Percentiles rank a stretch among this genome's conserved stretches.
phyloP scores from a whole-genome alignment of 352 stramenopile species.

The Phytophthora litchii region DNA sequence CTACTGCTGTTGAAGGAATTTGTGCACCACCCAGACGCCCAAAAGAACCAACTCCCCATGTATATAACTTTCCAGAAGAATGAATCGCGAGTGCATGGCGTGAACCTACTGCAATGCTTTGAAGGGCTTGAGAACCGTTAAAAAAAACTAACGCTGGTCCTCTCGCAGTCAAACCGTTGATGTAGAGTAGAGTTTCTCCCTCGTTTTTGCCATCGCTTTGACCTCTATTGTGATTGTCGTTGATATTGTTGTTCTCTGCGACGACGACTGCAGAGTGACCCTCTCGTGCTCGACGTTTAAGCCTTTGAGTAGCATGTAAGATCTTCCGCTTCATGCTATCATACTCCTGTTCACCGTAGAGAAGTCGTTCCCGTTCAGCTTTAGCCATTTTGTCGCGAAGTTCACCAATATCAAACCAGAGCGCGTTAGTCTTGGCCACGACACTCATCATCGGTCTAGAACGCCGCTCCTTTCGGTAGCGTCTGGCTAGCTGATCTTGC shows the following conservation, averaged over 20 bases:
- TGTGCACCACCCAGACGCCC: constrained; percentile 57
- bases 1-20: constrained; percentile 1
- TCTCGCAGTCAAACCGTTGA: constrained; percentile 62
- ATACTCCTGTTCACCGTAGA: constrained; percentile 52
- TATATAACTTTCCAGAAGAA: constrained; percentile 65
- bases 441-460: constrained; percentile 45
- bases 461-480: constrained; percentile 55
- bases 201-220: not conserved
- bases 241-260: constrained; percentile 9
- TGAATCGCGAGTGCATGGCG: constrained; percentile 72
- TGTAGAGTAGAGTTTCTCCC: constrained; percentile 30
- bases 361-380: constrained; percentile 45
- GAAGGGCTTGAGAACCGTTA: constrained; percentile 57
- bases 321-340: constrained; percentile 70
- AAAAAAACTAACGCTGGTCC: constrained; percentile 49
- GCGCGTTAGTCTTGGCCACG: constrained; percentile 36
- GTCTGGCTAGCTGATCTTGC: constrained; percentile 58
- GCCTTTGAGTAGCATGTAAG: constrained; percentile 49
- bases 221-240: not conserved
- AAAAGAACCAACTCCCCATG: constrained; percentile 78
- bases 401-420: constrained; percentile 58
- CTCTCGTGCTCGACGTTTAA: constrained; percentile 66
- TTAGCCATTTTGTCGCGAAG: constrained; percentile 52
- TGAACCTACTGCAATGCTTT: constrained; percentile 66
- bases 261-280: constrained; percentile 23